Conservation (phyloP, 2,329 filamentous ascomycete genomes). For the Pseudogymnoascus sp. region DNA sequence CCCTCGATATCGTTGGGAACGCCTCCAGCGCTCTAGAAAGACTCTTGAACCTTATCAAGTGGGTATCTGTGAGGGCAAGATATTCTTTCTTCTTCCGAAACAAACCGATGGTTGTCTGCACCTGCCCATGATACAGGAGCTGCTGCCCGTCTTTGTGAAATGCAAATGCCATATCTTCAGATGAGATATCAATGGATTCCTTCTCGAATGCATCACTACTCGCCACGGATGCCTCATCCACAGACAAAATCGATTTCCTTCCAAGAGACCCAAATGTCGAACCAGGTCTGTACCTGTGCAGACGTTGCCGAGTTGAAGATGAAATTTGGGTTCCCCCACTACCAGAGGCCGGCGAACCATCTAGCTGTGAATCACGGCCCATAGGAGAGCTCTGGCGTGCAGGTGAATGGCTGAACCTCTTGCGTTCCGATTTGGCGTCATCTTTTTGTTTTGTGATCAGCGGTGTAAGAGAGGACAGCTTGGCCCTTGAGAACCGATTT, state of each 20-base stretch:
- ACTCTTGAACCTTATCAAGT: constrained; percentile 61
- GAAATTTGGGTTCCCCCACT: not conserved
- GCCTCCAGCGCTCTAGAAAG: constrained; percentile 57
- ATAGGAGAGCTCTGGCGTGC: constrained; percentile 1
- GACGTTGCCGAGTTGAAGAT: not conserved
- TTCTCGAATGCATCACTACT: constrained; percentile 20
- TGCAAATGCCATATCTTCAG: not conserved
- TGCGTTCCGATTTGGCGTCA: not conserved
- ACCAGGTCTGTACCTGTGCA: constrained; percentile 26
- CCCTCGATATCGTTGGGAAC: constrained; percentile 44
- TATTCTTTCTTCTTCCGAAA: constrained; percentile 68
- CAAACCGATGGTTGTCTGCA: constrained; percentile 61
- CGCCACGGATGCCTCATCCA: constrained; percentile 23
- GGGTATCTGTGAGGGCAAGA: constrained; percentile 60
- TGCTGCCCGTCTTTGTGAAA: constrained; percentile 1
- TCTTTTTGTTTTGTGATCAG: not conserved
- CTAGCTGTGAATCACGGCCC: constrained; percentile 1
- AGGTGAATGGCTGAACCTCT: constrained; percentile 4
- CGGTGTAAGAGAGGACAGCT: not conserved
- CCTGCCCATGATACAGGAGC: constrained; percentile 47
- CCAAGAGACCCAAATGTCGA: constrained; percentile 30
- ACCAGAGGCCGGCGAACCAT: not conserved
- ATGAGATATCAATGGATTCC: constrained; percentile 17
- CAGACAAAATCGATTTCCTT: constrained; percentile 24
- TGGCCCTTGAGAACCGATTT: constrained; percentile 4